A percentile compares a stretch with the other conserved stretches of the same genome.
These are phyloP conservation scores for Periconia sp. DNA, from an alignment of 2,329 filamentous ascomycete genomes.

Conservation along the genomic window DNA sequence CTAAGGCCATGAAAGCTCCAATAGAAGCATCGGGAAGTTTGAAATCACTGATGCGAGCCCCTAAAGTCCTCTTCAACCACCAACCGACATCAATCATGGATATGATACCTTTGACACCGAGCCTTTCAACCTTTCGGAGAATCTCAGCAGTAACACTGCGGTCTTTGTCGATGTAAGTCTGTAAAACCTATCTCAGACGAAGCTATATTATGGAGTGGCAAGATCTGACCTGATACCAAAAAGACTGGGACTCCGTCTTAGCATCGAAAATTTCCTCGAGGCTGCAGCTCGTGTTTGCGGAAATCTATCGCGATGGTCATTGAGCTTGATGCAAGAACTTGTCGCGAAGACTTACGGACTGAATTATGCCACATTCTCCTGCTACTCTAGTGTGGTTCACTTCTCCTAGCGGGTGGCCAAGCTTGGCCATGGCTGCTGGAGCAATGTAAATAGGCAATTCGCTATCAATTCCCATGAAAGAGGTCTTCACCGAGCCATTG, in stretches of 20 bases:
- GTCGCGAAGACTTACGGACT: background rate
- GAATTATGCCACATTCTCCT: background rate
- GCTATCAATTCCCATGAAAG: background rate
- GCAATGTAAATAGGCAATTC: background rate
- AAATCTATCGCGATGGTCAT: background rate
- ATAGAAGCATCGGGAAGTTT: background rate
- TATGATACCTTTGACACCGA: background rate
- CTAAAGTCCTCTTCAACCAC: background rate
- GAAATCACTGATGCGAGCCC: background rate
- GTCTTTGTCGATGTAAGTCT: background rate
- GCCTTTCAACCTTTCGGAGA: background rate
- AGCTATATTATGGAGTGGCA: background rate
- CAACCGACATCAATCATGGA: background rate
- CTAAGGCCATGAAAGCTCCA: background rate
- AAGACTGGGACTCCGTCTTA: background rate
- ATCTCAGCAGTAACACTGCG: background rate
- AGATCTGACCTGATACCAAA: background rate
- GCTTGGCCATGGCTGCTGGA: background rate
- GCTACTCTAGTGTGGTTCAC: background rate
- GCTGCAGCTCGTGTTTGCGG: slow-evolving; percentile 1
- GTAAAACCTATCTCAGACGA: background rate
- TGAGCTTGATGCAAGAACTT: background rate
- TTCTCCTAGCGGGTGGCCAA: background rate
- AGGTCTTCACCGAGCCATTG: background rate
- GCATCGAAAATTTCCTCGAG: slow-evolving; percentile 1